Percentiles rank a stretch among this genome's conserved stretches.
Evolutionary conservation across 106 monocot species (phyloP).

Genomic region (Acorus calamus): DNA sequence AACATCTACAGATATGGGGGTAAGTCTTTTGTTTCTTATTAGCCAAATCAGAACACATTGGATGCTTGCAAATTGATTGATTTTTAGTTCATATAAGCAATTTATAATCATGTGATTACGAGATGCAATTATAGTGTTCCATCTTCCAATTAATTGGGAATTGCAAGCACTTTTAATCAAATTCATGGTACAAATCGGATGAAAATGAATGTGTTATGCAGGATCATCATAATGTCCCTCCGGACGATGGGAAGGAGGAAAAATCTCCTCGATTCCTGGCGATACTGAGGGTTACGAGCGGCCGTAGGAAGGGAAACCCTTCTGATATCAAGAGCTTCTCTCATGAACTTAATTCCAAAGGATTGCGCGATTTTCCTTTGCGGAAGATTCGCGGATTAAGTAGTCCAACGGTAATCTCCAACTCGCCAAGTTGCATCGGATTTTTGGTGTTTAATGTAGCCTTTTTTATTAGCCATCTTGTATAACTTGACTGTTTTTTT

Average conservation of each 20-base stretch:
- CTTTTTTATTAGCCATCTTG: neutral
- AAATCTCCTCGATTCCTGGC: conserved; percentile 94
- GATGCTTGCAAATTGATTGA: too few species aligned
- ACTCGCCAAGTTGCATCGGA: neutral
- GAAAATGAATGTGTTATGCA: too few species aligned
- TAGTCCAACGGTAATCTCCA: conserved; percentile 25
- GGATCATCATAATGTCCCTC: conserved; percentile 10
- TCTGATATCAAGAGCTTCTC: conserved; percentile 90
- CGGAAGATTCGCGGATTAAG: conserved; percentile 37
- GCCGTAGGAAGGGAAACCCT: conserved; percentile 37
- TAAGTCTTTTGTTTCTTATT: too few species aligned
- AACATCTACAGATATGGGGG: too few species aligned
- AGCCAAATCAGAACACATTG: too few species aligned
- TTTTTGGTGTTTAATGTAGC: neutral
- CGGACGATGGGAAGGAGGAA: conserved; percentile 63
- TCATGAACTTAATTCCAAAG: conserved; percentile 59
- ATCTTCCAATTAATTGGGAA: too few species aligned
- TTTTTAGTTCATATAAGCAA: too few species aligned
- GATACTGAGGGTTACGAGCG: conserved; percentile 81
- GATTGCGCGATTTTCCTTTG: conserved; percentile 25
- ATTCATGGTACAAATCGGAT: too few species aligned
- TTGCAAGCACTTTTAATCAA: too few species aligned
- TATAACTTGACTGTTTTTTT: conserved; percentile 1
- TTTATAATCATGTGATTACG: too few species aligned
- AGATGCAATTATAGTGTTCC: too few species aligned